A percentile compares a stretch with the other conserved stretches of the same genome.
Evolutionary conservation across 129 eudicot species (phyloP).

Genomic region (Logfia minima): DNA sequence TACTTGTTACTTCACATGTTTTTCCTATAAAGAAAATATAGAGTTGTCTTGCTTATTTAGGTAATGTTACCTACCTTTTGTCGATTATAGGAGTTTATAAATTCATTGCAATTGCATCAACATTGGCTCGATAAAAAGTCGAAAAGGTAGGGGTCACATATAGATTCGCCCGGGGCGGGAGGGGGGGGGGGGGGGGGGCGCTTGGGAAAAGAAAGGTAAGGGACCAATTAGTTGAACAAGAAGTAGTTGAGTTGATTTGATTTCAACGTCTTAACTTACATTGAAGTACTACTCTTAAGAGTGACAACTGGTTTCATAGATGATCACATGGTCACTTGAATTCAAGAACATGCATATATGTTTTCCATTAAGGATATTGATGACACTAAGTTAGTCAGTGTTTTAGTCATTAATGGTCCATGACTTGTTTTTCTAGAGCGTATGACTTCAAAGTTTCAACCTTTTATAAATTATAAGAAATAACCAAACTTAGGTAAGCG

Average conservation of each 20-base stretch:
- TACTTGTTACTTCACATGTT: background rate
- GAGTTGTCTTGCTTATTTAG: background rate
- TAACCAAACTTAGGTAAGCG: too few species aligned
- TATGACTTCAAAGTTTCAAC: background rate
- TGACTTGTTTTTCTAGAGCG: background rate
- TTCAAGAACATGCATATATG: slow-evolving; percentile 31
- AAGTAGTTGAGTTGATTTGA: slow-evolving; percentile 9
- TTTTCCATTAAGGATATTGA: background rate
- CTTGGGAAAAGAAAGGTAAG: background rate
- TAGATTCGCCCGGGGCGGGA: background rate
- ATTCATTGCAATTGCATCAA: background rate
- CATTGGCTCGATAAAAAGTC: slow-evolving; percentile 1
- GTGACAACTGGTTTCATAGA: slow-evolving; percentile 33
- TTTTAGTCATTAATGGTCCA: background rate
- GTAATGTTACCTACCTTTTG: slow-evolving; percentile 6
- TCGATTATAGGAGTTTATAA: background rate
- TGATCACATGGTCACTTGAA: slow-evolving; percentile 38
- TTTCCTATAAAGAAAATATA: background rate
- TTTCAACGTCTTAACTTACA: slow-evolving; percentile 7
- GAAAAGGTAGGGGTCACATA: slow-evolving; percentile 18
- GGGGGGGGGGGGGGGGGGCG: too few species aligned
- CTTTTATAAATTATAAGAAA: too few species aligned
- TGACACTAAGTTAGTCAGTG: background rate
- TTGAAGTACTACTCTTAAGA: slow-evolving; percentile 1
- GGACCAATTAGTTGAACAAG: slow-evolving; percentile 5